These are phyloP conservation scores for Dictyostelium firmibasis DNA, from an alignment of 78 protist species.

Conservation along the genomic window DNA sequence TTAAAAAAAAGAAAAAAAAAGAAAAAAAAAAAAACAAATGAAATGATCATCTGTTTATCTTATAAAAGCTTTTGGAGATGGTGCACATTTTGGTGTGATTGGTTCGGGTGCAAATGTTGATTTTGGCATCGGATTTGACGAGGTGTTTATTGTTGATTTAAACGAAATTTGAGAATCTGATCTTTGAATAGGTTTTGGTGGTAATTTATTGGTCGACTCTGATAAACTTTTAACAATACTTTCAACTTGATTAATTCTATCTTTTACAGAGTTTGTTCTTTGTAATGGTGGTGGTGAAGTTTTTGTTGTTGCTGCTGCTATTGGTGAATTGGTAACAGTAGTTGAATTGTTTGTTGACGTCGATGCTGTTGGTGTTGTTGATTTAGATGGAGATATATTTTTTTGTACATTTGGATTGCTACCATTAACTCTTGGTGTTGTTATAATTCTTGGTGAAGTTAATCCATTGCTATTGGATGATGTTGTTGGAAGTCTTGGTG, in stretches of 20 bases:
- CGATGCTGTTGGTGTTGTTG: neutral
- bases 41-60: neutral
- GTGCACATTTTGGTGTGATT: neutral
- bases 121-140: conserved; percentile 3
- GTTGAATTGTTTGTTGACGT: neutral
- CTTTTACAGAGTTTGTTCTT: conserved; percentile 20
- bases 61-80: neutral
- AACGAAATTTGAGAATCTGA: neutral
- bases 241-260: neutral
- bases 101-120: neutral
- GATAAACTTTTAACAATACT: neutral
- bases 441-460: neutral
- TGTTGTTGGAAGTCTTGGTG: conserved; percentile 8
- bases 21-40: neutral
- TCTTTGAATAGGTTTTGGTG: conserved; percentile 8
- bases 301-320: neutral
- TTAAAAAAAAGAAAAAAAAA: neutral
- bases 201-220: neutral
- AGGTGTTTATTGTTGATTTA: neutral
- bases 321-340: too few species aligned
- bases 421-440: neutral
- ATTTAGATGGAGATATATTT: neutral
- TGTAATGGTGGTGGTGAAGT: neutral
- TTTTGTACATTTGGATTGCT: neutral
- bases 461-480: neutral